Percentiles rank a stretch among this genome's conserved stretches.
phyloP scores from a whole-genome alignment of 164 flowering plant species.

The Nelumbo lutea region DNA sequence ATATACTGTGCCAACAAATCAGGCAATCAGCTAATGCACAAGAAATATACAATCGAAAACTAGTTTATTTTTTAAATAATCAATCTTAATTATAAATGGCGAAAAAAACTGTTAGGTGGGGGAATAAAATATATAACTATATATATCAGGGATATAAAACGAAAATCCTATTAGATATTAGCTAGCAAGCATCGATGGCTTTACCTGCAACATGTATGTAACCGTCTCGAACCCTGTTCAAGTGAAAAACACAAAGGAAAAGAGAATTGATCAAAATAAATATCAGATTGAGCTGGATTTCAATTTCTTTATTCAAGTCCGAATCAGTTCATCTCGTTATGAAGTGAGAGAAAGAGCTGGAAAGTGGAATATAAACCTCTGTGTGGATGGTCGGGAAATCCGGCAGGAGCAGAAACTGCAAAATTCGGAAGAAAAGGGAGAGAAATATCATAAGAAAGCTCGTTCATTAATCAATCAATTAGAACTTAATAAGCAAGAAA shows the following conservation, averaged over 20 bases:
- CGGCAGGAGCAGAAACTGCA: constrained; percentile 84
- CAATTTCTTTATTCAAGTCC: not conserved
- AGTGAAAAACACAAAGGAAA: constrained; percentile 3
- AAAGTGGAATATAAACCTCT: constrained; percentile 49
- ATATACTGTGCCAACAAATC: too few relatives aligned
- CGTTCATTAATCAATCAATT: not conserved
- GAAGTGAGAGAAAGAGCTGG: not conserved
- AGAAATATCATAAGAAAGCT: not conserved
- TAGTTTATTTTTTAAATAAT: too few relatives aligned
- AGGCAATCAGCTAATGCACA: too few relatives aligned
- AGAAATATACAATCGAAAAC: too few relatives aligned
- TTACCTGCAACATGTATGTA: constrained; percentile 86
- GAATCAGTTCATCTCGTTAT: not conserved
- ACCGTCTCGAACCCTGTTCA: constrained; percentile 84
- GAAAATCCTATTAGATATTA: not conserved
- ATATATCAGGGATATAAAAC: not conserved
- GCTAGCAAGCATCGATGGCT: not conserved
- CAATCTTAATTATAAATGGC: too few relatives aligned
- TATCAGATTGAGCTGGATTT: not conserved
- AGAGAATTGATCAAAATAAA: not conserved
- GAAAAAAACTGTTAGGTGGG: too few relatives aligned
- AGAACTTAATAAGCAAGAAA: not conserved
- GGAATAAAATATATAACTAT: too few relatives aligned
- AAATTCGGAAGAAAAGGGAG: constrained; percentile 5
- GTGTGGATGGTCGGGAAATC: constrained; percentile 95